Base-by-base conservation (phyloP, 2,329 filamentous ascomycete genomes). In the Stachybotrys elegans region DNA sequence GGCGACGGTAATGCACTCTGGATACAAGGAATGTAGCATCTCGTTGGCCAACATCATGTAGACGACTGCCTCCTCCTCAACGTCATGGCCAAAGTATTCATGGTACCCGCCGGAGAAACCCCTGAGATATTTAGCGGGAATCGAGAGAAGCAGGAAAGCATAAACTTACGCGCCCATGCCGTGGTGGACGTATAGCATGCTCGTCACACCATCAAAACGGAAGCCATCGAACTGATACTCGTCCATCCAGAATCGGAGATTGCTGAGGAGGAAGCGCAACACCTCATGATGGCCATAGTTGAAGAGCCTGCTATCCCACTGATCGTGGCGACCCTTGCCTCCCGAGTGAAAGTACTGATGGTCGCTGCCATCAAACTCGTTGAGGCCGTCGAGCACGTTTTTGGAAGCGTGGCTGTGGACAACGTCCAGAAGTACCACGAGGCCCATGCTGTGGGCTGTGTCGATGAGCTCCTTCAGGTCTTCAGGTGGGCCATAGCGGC, bases 361-460 rank as follows among this genome's bases (percentile, higher is more conserved):
- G 60, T 97, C 93, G 8, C 86, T 89, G 39, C 90, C 90, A 64
- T 98, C 93, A 58, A 98, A 96, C 74, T 91, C 83, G 66, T 98
- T 98, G 52, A 98, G 69, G 1, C 93, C 93, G 60, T 98, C 93
- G 4, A 94, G 73, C 1, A 95, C 90, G 55, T 98, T 98, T 76
- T 97, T 98, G 32, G 90, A 96, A 14, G 93, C 93, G 65, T 98
- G 93, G 55, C 91, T 96, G 71, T 98, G 93, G 5, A 98, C 93
- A 8, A 98, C 88, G 61, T 98, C 93, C 17, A 98, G 79, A 21
- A 98, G 76, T 11, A 98, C 89, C 1, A 88, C 86, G 51, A 98
- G 81, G 1, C 93, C 93, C 75, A 98, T 70, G 48, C 88, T 79
- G 59, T 98, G 93, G 4, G 93, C 93, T 2, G 88, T 95, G 60